Evolutionary conservation across 73 alveolate genomes (phyloP).

Genomic region (Uronychia binucleata): DNA sequence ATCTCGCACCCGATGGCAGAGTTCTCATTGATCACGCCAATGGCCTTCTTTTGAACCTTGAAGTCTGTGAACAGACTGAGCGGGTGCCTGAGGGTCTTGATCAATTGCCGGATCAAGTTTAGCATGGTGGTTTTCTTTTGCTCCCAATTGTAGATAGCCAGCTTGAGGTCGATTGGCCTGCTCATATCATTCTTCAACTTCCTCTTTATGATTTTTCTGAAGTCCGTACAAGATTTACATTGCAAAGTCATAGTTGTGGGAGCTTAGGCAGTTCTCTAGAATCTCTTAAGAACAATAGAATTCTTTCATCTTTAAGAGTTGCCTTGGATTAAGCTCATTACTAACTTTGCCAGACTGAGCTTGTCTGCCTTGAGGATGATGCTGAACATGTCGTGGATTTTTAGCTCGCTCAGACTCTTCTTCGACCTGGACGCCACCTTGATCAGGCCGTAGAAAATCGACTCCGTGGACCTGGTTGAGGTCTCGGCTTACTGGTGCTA

Average conservation of each 20-base stretch:
- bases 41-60: neutral
- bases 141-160: neutral
- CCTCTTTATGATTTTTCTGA: neutral
- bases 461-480: neutral
- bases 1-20: slow-evolving; percentile 18
- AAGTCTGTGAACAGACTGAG: neutral
- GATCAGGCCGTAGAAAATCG: neutral
- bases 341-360: neutral
- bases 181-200: neutral
- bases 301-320: neutral
- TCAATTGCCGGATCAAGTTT: neutral
- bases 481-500: neutral
- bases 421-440: neutral
- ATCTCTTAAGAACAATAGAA: no score
- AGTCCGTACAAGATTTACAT: neutral
- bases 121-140: neutral
- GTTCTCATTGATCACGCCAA: neutral
- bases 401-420: neutral
- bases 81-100: neutral
- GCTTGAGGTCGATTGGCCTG: neutral
- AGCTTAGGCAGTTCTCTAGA: neutral
- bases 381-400: neutral
- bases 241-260: neutral
- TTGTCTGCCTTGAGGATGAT: no score
- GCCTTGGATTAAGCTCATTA: neutral